phyloP scores from a whole-genome alignment of 116 monocot genomes.

The Papilionanthe hybrid region DNA sequence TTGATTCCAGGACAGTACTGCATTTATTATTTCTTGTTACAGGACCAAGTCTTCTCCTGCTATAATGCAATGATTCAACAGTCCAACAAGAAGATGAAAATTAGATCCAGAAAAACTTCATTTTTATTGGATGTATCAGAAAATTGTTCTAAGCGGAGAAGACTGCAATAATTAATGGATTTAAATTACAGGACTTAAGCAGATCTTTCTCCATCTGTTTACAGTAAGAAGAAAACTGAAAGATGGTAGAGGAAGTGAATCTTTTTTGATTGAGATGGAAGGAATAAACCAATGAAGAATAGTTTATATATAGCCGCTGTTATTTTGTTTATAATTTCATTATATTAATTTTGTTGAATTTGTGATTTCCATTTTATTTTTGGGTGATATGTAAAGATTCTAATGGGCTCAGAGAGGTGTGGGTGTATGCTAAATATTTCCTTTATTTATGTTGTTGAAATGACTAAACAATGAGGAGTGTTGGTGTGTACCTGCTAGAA shows the following conservation, averaged over 20 bases:
- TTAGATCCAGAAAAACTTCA: slow-evolving; percentile 16
- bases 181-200: not conserved
- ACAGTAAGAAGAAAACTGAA: not conserved
- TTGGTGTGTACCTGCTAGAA: not conserved
- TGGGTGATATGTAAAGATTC: slow-evolving; percentile 1
- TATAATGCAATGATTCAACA: slow-evolving; percentile 63
- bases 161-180: not conserved
- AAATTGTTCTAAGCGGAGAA: slow-evolving; percentile 11
- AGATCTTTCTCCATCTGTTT: not conserved
- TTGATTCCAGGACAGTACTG: slow-evolving; percentile 3
- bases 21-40: slow-evolving; percentile 1
- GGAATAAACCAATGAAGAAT: not conserved
- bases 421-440: not conserved
- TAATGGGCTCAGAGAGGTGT: not conserved
- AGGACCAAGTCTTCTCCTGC: slow-evolving; percentile 69
- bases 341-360: not conserved
- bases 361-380: not conserved
- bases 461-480: not conserved
- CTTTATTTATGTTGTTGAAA: slow-evolving; percentile 6
- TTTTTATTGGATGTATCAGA: slow-evolving; percentile 9
- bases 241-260: not conserved
- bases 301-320: not conserved
- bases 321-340: not conserved
- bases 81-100: slow-evolving; percentile 28
- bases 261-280: not conserved